phyloP scores from a whole-genome alignment of 768 basidiomycete genomes.

The Macrolepiota dolichaula region DNA sequence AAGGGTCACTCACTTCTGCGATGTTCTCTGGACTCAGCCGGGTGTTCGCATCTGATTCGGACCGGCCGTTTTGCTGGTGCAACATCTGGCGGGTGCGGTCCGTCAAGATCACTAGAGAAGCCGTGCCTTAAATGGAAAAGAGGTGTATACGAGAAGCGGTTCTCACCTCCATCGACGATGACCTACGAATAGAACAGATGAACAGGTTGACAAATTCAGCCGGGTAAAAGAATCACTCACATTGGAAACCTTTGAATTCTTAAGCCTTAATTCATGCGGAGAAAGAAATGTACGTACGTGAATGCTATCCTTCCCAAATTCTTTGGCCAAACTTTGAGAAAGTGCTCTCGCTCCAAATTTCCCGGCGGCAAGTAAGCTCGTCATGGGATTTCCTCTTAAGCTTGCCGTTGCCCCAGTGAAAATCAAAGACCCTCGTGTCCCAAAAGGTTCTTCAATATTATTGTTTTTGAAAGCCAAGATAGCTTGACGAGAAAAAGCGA shows the following conservation, averaged over 20 bases:
- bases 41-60: conserved; percentile 41
- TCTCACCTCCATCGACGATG: conserved; percentile 64
- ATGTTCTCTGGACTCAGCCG: conserved; percentile 65
- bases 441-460: conserved; percentile 40
- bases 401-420: conserved; percentile 76
- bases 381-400: conserved; percentile 55
- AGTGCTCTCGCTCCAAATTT: conserved; percentile 63
- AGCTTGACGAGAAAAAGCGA: conserved; percentile 60
- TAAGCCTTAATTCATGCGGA: conserved; percentile 23
- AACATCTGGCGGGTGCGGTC: conserved; percentile 23
- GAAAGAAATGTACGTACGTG: conserved; percentile 60
- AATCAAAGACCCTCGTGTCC: conserved; percentile 60
- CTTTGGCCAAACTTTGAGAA: conserved; percentile 70
- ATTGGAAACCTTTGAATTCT: conserved; percentile 1
- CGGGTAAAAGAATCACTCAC: neutral
- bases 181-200: conserved; percentile 31
- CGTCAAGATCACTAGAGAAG: conserved; percentile 31
- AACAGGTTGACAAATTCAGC: neutral
- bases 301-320: conserved; percentile 72
- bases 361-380: conserved; percentile 60
- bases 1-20: conserved; percentile 46
- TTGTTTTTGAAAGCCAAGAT: conserved; percentile 61
- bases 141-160: neutral
- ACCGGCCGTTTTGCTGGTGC: conserved; percentile 27
- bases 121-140: neutral